Percentiles rank a stretch among this genome's conserved stretches.
These are phyloP conservation scores for Thalia dealbata DNA, from an alignment of 176 grass and related monocot species.

Conservation along the genomic window DNA sequence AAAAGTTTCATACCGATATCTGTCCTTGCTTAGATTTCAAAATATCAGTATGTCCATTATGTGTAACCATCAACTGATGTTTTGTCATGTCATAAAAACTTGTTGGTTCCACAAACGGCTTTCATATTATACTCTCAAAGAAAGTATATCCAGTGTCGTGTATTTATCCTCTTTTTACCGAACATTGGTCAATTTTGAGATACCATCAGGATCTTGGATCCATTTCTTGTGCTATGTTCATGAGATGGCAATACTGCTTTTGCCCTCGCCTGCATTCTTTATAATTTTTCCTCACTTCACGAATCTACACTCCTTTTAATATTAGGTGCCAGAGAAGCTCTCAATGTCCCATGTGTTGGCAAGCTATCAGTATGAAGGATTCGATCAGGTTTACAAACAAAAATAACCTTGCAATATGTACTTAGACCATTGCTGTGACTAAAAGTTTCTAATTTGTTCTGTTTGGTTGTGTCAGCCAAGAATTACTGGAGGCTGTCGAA, in stretches of 20 bases:
- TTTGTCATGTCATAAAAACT: too few species aligned
- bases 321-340: constrained; percentile 92
- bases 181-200: background rate
- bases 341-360: constrained; percentile 98
- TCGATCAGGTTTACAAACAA: constrained; percentile 44
- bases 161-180: too few species aligned
- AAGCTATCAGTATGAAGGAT: constrained; percentile 73
- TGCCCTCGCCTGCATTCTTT: constrained; percentile 4
- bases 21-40: too few species aligned
- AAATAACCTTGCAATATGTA: background rate
- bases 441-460: background rate
- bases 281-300: background rate
- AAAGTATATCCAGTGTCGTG: too few species aligned
- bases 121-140: too few species aligned
- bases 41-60: too few species aligned
- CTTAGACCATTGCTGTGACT: constrained; percentile 9
- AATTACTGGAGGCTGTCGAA: constrained; percentile 62
- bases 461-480: constrained; percentile 43
- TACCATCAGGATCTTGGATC: background rate
- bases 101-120: too few species aligned
- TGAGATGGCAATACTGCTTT: constrained; percentile 16
- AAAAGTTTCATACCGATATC: too few species aligned
- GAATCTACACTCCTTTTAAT: background rate
- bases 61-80: too few species aligned
- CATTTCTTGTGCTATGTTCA: background rate